Base-by-base conservation (phyloP, 2,329 filamentous ascomycete species). In the Ophiognomonia clavigignenti-juglandacearum region DNA sequence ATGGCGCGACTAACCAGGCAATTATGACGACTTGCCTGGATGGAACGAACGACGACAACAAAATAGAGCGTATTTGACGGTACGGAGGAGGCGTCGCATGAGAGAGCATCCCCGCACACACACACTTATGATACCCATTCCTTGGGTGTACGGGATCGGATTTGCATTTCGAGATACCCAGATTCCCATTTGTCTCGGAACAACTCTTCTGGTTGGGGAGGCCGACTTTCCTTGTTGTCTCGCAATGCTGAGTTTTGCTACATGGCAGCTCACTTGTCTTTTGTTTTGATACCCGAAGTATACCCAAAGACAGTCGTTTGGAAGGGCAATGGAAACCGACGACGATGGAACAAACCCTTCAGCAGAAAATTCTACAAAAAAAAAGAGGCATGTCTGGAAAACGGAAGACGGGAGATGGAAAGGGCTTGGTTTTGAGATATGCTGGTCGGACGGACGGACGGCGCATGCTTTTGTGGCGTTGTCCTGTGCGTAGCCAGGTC, bases 141-240 rank as follows among this genome's bases (percentile, higher is more conserved):
- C 48, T 45, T 45, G 47, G 48, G 51, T 48, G 47, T 51, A 51
- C 40, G 44, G 71, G 66, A 70, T 66, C 71, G 69, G 71, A 70
- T 73, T 68, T 76, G 74, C 73, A 76, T 77, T 75, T 76, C 69
- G 69, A 74, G 72, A 75, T 75, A 75, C 73, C 73, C 73, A 70
- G 67, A 50, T 52, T 57, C 72, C 68, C 73, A 69, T 66, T 67
- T 69, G 50, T 52, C 50, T 50, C 50, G 47, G 50, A 50, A 47
- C 50, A 47, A 43, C 43, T 50, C 45, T 35, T 50, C 47, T 43
- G 29, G 39, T 44, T 48, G 47, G 39, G 47, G 40, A 50, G 49
- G 39, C 41, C 40, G 48, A 47, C 47, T 49, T 51, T 51, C 50
- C 51, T 51, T 51, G 38, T 54, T 55, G 46, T 46, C 47, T 7